Conservation (phyloP, 352 stramenopile species). For the Phytophthora cryptogea region DNA sequence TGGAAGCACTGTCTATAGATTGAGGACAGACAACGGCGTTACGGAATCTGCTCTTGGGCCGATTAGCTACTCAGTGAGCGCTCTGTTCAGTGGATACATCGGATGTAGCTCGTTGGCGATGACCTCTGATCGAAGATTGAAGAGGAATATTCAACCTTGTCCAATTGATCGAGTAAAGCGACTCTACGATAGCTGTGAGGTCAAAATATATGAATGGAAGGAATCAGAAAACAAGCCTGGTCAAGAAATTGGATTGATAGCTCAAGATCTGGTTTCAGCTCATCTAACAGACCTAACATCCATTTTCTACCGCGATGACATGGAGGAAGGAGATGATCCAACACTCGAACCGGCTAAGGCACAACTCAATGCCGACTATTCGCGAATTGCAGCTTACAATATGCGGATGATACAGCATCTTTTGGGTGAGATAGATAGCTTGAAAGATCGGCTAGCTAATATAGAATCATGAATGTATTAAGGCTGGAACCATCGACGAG, state of each 20-base stretch:
- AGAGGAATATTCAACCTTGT: slow-evolving; percentile 6
- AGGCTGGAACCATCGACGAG: too few species aligned
- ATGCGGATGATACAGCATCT: slow-evolving; percentile 19
- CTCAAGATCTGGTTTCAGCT: slow-evolving; percentile 10
- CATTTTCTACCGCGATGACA: slow-evolving; percentile 16
- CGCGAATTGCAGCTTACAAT: slow-evolving; percentile 8
- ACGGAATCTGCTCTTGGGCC: too few species aligned
- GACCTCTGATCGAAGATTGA: slow-evolving; percentile 9
- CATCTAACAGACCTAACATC: slow-evolving; percentile 11
- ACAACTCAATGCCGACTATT: slow-evolving; percentile 13
- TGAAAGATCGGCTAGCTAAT: background rate
- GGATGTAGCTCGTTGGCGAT: too few species aligned
- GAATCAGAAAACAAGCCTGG: slow-evolving; percentile 4
- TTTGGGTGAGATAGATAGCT: background rate
- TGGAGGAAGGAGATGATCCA: slow-evolving; percentile 4
- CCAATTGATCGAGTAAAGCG: slow-evolving; percentile 5
- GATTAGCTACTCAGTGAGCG: too few species aligned
- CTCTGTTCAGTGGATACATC: too few species aligned
- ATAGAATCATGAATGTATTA: too few species aligned
- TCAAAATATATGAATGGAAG: slow-evolving; percentile 11
- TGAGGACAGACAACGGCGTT: too few species aligned
- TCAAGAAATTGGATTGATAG: slow-evolving; percentile 12
- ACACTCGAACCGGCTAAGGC: slow-evolving; percentile 2
- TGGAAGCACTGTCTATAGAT: too few species aligned
- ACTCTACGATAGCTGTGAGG: slow-evolving; percentile 7